Evolutionary conservation across 2,329 filamentous ascomycete genomes (phyloP).

Genomic region (Apiospora kogelbergensis): DNA sequence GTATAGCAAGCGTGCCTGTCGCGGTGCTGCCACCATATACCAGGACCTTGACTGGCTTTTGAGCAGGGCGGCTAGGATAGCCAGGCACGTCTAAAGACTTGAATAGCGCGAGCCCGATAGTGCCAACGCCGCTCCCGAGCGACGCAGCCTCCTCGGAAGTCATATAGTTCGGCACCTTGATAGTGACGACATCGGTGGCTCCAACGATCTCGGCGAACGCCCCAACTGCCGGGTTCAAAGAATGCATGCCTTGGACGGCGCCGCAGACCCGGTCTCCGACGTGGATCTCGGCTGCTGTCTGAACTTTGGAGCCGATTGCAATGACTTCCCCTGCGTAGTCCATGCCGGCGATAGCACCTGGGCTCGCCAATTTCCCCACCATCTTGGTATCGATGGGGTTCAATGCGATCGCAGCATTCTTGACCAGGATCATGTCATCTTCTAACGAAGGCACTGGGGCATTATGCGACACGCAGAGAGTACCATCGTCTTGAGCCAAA

Average conservation of each 20-base stretch:
- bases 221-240: background rate
- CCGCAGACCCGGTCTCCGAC: slow-evolving; percentile 22
- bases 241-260: slow-evolving; percentile 6
- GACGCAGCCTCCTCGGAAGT: slow-evolving; percentile 14
- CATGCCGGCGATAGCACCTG: slow-evolving; percentile 19
- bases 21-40: slow-evolving; percentile 9
- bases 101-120: slow-evolving; percentile 18
- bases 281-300: slow-evolving; percentile 3
- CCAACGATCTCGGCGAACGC: slow-evolving; percentile 13
- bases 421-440: slow-evolving; percentile 16
- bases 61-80: slow-evolving; percentile 1
- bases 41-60: slow-evolving; percentile 7
- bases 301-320: slow-evolving; percentile 16
- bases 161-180: slow-evolving; percentile 9
- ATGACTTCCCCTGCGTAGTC: slow-evolving; percentile 24
- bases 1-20: slow-evolving; percentile 8
- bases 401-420: slow-evolving; percentile 14
- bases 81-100: slow-evolving; percentile 15
- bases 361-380: slow-evolving; percentile 6
- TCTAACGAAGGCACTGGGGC: too few species aligned
- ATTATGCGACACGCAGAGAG: too few species aligned
- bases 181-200: background rate
- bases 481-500: too few species aligned
- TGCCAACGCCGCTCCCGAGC: slow-evolving; percentile 13
- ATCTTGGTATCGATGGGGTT: slow-evolving; percentile 21